Base-by-base conservation (phyloP, 768 basidiomycete genomes). In the Trametes punicea region DNA sequence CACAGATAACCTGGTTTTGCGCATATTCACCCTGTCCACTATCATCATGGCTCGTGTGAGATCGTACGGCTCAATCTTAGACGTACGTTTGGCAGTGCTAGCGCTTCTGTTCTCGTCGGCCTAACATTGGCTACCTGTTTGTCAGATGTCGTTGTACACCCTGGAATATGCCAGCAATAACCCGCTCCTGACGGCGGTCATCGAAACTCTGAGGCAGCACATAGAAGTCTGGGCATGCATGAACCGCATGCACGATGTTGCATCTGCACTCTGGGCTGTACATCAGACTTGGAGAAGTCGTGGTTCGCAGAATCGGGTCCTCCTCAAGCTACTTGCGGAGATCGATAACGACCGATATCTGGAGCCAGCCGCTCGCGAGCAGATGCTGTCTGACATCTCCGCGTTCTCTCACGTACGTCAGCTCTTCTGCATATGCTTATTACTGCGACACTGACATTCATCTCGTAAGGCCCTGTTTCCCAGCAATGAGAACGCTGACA, bases 181-280 rank as follows among this genome's bases (percentile, higher is more conserved):
- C 0, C 81, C 85, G 20, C 71, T 83, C 6, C 74, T 90, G 25
- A 74, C 76, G 3, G 79, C 81, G 0, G 78, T 88, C 1, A 77
- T 90, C n/a, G 83, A 87, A 59, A 83, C 83, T 4, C 75, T 93
- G n/a, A 79, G 82, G 56, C 82, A 86, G 6, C 85, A 86, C 62
- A 77, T 81, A 10, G 78, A 81, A 20, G 83, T 91, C 45, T 93
- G 89, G 90, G 80, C 81, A 11, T 88, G 86, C 57, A 88, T 92
- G 84, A 78, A 88, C 63, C 78, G 72, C 10, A 79, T 80, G 57
- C 72, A 73, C 18, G 70, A 64, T 0, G 83, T 92, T 49, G 76
- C 84, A 2, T 70, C 73, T 6, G 79, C 85, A 0, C 77, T 93
- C 21, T 82, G 83, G 62, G 69, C 75, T 26, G 80, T 85, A 2